These are phyloP conservation scores for Aphanomyces euteiches DNA, from an alignment of 352 stramenopile species.

Conservation along the genomic window DNA sequence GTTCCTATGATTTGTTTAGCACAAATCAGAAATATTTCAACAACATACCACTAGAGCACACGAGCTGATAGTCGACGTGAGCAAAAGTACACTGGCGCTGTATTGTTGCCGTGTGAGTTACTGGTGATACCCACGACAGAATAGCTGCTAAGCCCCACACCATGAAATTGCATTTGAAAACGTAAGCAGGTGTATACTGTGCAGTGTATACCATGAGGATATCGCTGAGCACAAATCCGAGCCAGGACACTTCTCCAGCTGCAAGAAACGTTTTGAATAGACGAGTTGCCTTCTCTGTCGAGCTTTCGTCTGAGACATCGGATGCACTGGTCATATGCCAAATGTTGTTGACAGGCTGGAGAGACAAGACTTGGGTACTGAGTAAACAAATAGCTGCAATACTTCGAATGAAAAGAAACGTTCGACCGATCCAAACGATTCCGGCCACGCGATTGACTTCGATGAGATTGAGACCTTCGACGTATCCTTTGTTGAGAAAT, in stretches of 20 bases:
- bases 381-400: not conserved
- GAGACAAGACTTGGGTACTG: not conserved
- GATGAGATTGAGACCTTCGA: constrained; percentile 22
- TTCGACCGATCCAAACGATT: constrained; percentile 16
- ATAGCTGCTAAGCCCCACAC: not conserved
- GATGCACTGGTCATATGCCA: not conserved
- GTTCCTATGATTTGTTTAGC: not conserved
- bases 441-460: constrained; percentile 23
- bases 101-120: constrained; percentile 8
- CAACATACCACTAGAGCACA: not conserved
- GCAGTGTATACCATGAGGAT: constrained; percentile 17
- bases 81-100: not conserved
- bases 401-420: constrained; percentile 6
- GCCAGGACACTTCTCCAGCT: constrained; percentile 13
- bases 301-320: not conserved
- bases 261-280: constrained; percentile 12
- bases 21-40: not conserved
- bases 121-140: not conserved
- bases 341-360: not conserved
- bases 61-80: constrained; percentile 12
- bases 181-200: constrained; percentile 10
- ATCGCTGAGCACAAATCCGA: constrained; percentile 14
- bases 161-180: not conserved
- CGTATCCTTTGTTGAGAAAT: not conserved
- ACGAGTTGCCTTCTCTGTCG: not conserved